Base-by-base conservation (phyloP, 2,329 filamentous ascomycete species). In the Penicillium sp. region DNA sequence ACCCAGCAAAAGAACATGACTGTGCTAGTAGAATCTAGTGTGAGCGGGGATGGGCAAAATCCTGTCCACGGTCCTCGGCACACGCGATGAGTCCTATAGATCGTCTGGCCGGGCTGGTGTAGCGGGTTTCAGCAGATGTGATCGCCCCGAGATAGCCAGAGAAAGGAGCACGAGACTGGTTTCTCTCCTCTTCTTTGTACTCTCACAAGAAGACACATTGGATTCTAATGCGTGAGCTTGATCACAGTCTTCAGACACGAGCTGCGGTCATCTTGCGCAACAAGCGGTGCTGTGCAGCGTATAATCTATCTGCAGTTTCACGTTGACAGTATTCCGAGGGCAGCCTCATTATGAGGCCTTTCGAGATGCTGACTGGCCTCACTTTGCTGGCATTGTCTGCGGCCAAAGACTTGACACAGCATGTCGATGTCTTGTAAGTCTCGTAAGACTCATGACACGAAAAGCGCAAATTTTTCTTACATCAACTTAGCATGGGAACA, bases 361-460 rank as follows among this genome's bases (percentile, higher is more conserved):
- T 35, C n/a, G 54, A 14, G n/a, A 64, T 60, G 46, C 36, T 64
- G 11, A 55, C 58, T 9, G 49, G 66, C 27, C 13, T 66, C 24
- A 51, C 58, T 11, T 47, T 69, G 27, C 24, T 69, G 6, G 51
- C 50, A 27, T 40, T 10, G 50, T 54, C 41, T 24, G 58, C 58
- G 14, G 63, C 65, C 14, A 58, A 63, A n/a, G 65, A 67, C 40
- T 44, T 70, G 14, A 66, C 64, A 7, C 58, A 67, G 19, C 64
- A 72, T 61, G 70, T 73, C 13, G 62, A 72, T 61, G 52, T 70
- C 27, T 73, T 72, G 70, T 73, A 58, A 60, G 67, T 66, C 18
- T 4, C 49, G 14, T 2, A 16, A 13, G 6, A 6, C 11, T 11
- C 27, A 11, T 9, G 36, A 5, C 11, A 43, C 27, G 35, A 9